Evolutionary conservation across 2,329 filamentous ascomycete species (phyloP), one percentile per base, ranked within the genome.

Genomic region (Aspergillus spinulosporus): DNA sequence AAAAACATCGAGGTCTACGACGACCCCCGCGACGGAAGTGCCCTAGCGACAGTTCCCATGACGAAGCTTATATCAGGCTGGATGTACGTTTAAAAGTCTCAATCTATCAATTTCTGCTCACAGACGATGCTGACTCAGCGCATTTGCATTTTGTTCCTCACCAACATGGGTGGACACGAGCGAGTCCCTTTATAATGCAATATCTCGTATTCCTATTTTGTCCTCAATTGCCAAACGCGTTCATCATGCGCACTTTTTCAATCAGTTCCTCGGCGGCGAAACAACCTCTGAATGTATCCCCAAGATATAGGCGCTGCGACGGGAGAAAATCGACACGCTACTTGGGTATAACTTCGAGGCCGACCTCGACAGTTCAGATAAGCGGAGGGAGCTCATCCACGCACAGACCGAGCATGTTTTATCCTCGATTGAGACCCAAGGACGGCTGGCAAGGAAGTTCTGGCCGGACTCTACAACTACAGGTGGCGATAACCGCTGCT

Each of bases 321-420:
- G 21, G 9, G 43, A 5, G 9, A 26, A 29, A 9, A 15, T 46
- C 21, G 43, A 11, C n/a, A 46, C 43, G 8, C 37, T 55, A 14
- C 52, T 55, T 1, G 52, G 52, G 4, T 55, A 55, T 28, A 55
- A 55, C 21, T 37, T 55, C 12, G 52, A 55, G 31, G 52, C 52
- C 2, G 52, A 55, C 4, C 52, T 55, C 3, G 37, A 55, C 26
- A 46, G 52, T 4, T 50, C 52, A 8, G 49, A 36, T 12, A 55
- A 55, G 31, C 21, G 49, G 15, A 3, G 15, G 3, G 3, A 40
- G 7, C 45, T 55, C 3, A 55, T 55, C 29, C 26, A 12, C 3
- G 39, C n/a, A 8, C 52, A 50, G 37, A 50, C 39, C 1, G 43
- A 55, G 39, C 46, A 50, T 29, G 37, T 55, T 14, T n/a, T 55